A percentile compares a stretch with the other conserved stretches of the same genome.
These are phyloP conservation scores for Termitomyces titanicus DNA, from an alignment of 768 basidiomycete species.

Conservation along the genomic window DNA sequence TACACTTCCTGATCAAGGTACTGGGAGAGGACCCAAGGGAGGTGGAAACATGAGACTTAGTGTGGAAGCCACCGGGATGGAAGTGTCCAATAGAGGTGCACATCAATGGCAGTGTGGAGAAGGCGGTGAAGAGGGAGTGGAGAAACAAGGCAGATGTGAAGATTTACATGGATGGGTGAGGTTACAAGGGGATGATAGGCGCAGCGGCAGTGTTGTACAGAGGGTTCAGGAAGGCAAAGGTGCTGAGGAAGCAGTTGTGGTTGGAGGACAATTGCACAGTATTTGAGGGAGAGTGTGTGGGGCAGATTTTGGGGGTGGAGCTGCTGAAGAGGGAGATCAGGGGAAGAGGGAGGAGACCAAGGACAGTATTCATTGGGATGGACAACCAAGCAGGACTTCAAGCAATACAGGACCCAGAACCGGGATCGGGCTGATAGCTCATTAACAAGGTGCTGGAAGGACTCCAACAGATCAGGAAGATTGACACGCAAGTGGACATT, in stretches of 20 bases:
- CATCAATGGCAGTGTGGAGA: background rate
- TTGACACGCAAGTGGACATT: background rate
- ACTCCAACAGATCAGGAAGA: background rate
- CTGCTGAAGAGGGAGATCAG: slow-evolving; percentile 16
- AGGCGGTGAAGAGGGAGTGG: background rate
- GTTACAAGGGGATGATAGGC: slow-evolving; percentile 21
- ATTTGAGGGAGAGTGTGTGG: background rate
- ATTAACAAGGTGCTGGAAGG: background rate
- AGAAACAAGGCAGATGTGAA: background rate
- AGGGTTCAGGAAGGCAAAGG: background rate
- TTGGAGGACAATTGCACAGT: slow-evolving; percentile 11
- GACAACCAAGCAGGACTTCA: slow-evolving; percentile 14
- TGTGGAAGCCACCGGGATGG: background rate
- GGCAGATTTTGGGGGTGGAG: slow-evolving; percentile 19
- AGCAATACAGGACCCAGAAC: background rate
- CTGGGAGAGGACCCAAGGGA: background rate
- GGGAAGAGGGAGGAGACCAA: background rate
- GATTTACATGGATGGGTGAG: slow-evolving; percentile 28
- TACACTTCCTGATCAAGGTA: slow-evolving; percentile 9
- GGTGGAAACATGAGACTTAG: background rate
- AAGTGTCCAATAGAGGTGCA: background rate
- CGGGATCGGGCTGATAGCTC: too few species aligned
- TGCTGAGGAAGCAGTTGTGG: slow-evolving; percentile 19
- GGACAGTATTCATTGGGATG: background rate
- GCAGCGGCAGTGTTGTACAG: slow-evolving; percentile 22